Conservation (phyloP, 352 stramenopile genomes). For the Phytophthora boehmeriae region DNA sequence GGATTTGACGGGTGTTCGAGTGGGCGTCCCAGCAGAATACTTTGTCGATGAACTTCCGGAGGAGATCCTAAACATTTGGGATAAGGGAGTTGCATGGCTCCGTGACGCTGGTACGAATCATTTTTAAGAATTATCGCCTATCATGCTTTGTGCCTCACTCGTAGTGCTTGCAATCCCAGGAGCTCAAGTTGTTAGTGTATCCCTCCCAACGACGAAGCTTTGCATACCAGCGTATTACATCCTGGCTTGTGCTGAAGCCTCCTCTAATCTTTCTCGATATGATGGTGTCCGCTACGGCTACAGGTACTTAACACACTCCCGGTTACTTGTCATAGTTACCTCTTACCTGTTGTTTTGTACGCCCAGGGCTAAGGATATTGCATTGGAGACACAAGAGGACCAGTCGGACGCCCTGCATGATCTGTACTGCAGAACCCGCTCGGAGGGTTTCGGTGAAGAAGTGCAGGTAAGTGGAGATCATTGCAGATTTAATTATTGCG, state of each 20-base stretch:
- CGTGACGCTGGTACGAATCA: slow-evolving; percentile 47
- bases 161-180: slow-evolving; percentile 26
- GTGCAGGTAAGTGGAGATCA: slow-evolving; percentile 64
- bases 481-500: too few relatives aligned
- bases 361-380: slow-evolving; percentile 56
- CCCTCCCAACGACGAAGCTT: slow-evolving; percentile 79
- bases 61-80: slow-evolving; percentile 87
- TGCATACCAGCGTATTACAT: slow-evolving; percentile 98
- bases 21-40: slow-evolving; percentile 96
- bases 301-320: slow-evolving; percentile 34
- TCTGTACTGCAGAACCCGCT: slow-evolving; percentile 87
- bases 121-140: neutral
- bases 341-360: too few relatives aligned
- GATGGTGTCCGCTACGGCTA: slow-evolving; percentile 95
- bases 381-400: slow-evolving; percentile 54
- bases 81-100: slow-evolving; percentile 74
- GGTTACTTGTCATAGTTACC: neutral
- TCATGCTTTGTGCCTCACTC: neutral
- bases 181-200: slow-evolving; percentile 78
- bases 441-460: slow-evolving; percentile 91
- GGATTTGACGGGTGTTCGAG: slow-evolving; percentile 77
- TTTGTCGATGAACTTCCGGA: slow-evolving; percentile 91
- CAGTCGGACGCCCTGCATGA: slow-evolving; percentile 85
- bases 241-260: slow-evolving; percentile 97
- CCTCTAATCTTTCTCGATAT: slow-evolving; percentile 97